These are phyloP conservation scores for Jatropha podagrica DNA, from an alignment of 441 rosid genomes.

Conservation along the genomic window DNA sequence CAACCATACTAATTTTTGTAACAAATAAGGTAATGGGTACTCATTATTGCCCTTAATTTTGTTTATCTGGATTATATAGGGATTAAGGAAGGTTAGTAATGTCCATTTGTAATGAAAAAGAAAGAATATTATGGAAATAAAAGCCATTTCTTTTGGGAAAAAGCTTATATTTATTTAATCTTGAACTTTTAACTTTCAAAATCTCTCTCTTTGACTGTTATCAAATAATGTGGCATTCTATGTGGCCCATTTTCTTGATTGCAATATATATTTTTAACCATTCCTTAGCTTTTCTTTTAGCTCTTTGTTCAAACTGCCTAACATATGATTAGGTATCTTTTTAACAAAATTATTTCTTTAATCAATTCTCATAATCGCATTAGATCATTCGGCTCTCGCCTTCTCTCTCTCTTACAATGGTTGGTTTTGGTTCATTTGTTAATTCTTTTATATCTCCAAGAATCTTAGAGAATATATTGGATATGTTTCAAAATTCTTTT, in stretches of 20 bases:
- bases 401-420: not conserved
- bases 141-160: conserved; percentile 39
- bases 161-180: conserved; percentile 12
- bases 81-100: not conserved
- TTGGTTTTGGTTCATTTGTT: conserved; percentile 22
- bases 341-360: conserved; percentile 31
- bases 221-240: conserved; percentile 30
- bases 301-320: conserved; percentile 43
- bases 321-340: conserved; percentile 43
- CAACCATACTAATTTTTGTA: conserved; percentile 14
- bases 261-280: conserved; percentile 22
- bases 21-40: conserved; percentile 22
- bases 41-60: conserved; percentile 35
- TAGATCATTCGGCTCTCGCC: conserved; percentile 19
- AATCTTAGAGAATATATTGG: conserved; percentile 37
- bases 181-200: conserved; percentile 21
- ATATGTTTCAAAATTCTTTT: conserved; percentile 25
- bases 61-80: not conserved
- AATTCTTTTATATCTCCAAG: conserved; percentile 38
- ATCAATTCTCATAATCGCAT: conserved; percentile 41
- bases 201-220: conserved; percentile 48
- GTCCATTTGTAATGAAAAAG: conserved; percentile 20
- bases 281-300: conserved; percentile 29
- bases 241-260: conserved; percentile 37
- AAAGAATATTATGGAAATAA: conserved; percentile 20